Conservation (phyloP, 306 rosid species). For the Medicago ruthenica region DNA sequence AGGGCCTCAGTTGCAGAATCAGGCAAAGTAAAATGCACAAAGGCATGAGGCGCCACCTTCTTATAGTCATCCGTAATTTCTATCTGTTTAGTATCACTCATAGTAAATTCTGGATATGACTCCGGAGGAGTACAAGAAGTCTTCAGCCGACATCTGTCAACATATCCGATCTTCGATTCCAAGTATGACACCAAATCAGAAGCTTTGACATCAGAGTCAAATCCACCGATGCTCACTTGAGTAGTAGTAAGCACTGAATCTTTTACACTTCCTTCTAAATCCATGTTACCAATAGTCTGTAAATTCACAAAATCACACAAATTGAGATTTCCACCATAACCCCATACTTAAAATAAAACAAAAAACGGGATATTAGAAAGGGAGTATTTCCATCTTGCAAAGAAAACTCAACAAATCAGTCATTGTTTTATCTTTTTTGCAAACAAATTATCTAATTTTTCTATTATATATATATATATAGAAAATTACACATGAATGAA, state of each 20-base stretch:
- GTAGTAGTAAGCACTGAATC: conserved; percentile 53
- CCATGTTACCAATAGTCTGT: conserved; percentile 54
- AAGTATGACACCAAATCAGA: conserved; percentile 57
- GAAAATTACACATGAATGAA: too few species aligned
- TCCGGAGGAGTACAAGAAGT: conserved; percentile 87
- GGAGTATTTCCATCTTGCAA: conserved; percentile 5
- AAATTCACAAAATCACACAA: conserved; percentile 31
- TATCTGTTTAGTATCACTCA: conserved; percentile 31
- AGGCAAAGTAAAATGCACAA: conserved; percentile 72
- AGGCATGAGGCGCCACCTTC: conserved; percentile 80
- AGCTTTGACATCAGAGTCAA: conserved; percentile 60
- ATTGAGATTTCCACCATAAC: conserved; percentile 6
- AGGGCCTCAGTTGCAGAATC: conserved; percentile 55
- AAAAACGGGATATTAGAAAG: conserved; percentile 9
- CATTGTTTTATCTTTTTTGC: too few species aligned
- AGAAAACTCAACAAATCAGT: conserved; percentile 22
- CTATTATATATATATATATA: too few species aligned
- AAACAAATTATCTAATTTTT: too few species aligned
- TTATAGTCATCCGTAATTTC: conserved; percentile 45
- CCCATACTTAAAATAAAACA: conserved; percentile 14
- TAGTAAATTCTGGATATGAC: conserved; percentile 65
- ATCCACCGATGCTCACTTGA: conserved; percentile 87
- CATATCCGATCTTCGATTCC: conserved; percentile 63
- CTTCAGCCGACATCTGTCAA: conserved; percentile 76
- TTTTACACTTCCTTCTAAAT: conserved; percentile 45